These are phyloP conservation scores for Alternaria consortialis DNA, from an alignment of 2,329 filamentous ascomycete species.

Conservation along the genomic window DNA sequence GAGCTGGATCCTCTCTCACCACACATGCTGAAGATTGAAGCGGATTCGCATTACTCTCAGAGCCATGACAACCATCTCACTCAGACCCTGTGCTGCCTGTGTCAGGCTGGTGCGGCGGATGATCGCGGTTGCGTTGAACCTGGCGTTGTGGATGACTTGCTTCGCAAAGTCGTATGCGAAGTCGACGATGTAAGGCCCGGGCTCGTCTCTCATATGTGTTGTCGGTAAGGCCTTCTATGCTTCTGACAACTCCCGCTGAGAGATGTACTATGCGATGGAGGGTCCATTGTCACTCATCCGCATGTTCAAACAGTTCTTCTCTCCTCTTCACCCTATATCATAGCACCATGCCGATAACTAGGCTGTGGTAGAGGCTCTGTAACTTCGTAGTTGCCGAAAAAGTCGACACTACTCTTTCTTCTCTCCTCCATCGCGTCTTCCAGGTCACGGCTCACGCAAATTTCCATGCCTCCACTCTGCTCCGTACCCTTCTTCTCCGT, in stretches of 20 bases:
- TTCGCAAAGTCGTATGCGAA: background rate
- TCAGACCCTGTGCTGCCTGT: background rate
- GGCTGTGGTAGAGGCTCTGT: slow-evolving; percentile 47
- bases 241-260: background rate
- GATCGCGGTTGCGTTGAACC: background rate
- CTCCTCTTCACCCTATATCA: slow-evolving; percentile 34
- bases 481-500: slow-evolving; percentile 44
- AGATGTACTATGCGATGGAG: background rate
- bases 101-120: background rate
- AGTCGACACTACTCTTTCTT: slow-evolving; percentile 45
- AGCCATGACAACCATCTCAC: background rate
- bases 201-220: background rate
- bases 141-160: background rate
- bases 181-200: background rate
- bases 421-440: slow-evolving; percentile 43
- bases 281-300: background rate
- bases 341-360: slow-evolving; percentile 38
- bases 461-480: slow-evolving; percentile 49
- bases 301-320: background rate
- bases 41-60: background rate
- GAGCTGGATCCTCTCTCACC: background rate
- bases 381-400: slow-evolving; percentile 48
- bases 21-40: background rate
- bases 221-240: background rate
- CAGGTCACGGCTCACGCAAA: slow-evolving; percentile 44